These are phyloP conservation scores for Hypsizygus marmoreus DNA, from an alignment of 768 basidiomycete species.

Conservation along the genomic window DNA sequence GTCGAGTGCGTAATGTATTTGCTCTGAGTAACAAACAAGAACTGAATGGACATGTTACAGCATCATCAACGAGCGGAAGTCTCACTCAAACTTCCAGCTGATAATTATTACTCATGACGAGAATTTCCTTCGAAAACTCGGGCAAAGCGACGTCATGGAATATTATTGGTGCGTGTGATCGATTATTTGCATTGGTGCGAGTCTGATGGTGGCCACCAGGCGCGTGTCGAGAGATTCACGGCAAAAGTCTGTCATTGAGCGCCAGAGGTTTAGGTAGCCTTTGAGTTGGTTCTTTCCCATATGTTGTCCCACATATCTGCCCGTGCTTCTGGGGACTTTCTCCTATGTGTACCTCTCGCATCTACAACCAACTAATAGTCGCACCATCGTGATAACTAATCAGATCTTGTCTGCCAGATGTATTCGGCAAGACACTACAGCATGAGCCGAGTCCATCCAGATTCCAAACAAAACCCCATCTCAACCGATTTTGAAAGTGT, in stretches of 20 bases:
- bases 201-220: conserved; percentile 44
- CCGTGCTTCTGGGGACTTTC: conserved; percentile 14
- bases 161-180: conserved; percentile 78
- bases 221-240: conserved; percentile 70
- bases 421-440: too few species aligned
- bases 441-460: too few species aligned
- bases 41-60: conserved; percentile 40
- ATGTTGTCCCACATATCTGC: conserved; percentile 24
- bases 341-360: too few species aligned
- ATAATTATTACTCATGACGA: conserved; percentile 98
- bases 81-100: conserved; percentile 91
- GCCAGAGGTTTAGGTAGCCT: conserved; percentile 62
- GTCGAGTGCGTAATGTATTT: conserved; percentile 68
- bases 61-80: conserved; percentile 91
- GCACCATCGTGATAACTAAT: too few species aligned
- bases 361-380: too few species aligned
- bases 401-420: too few species aligned
- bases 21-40: conserved; percentile 1
- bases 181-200: neutral
- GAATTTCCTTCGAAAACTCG: conserved; percentile 87
- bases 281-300: conserved; percentile 3
- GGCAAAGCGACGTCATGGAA: conserved; percentile 91
- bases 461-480: too few species aligned
- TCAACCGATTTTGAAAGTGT: too few species aligned
- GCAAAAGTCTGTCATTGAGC: conserved; percentile 80